Conservation (phyloP, 106 monocot species). For the Dactylorhiza incarnata region DNA sequence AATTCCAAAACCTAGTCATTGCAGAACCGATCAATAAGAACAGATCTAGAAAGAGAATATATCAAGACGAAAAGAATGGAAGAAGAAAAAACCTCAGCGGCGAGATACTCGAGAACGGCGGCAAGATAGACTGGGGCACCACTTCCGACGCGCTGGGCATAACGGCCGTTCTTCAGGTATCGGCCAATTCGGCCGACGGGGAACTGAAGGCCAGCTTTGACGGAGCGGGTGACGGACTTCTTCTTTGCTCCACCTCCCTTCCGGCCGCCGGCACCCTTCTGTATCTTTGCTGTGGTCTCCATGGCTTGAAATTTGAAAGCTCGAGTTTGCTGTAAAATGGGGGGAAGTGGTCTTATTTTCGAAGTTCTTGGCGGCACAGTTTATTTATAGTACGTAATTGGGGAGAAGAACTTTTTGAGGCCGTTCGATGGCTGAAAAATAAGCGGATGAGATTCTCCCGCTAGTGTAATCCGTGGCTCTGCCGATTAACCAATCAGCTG, state of each 20-base stretch:
- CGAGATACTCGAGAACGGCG: conserved; percentile 54
- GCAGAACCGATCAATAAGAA: background rate
- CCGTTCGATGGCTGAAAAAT: background rate
- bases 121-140: conserved; percentile 52
- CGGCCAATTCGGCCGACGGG: conserved; percentile 55
- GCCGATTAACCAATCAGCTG: no score
- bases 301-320: background rate
- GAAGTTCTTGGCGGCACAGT: background rate
- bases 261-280: conserved; percentile 32
- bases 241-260: conserved; percentile 34
- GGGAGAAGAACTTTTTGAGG: background rate
- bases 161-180: conserved; percentile 47
- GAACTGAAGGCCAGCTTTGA: conserved; percentile 48
- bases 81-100: conserved; percentile 30
- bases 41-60: background rate
- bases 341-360: background rate
- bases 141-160: conserved; percentile 46
- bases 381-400: conserved; percentile 1
- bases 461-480: conserved; percentile 4
- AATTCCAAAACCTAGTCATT: conserved; percentile 1
- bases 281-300: conserved; percentile 5
- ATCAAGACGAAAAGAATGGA: background rate
- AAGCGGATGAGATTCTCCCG: background rate
- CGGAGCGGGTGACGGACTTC: conserved; percentile 20
- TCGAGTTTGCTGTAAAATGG: background rate